Base-by-base conservation (phyloP, 2,329 filamentous ascomycete species). In the Exophiala viscosa region DNA sequence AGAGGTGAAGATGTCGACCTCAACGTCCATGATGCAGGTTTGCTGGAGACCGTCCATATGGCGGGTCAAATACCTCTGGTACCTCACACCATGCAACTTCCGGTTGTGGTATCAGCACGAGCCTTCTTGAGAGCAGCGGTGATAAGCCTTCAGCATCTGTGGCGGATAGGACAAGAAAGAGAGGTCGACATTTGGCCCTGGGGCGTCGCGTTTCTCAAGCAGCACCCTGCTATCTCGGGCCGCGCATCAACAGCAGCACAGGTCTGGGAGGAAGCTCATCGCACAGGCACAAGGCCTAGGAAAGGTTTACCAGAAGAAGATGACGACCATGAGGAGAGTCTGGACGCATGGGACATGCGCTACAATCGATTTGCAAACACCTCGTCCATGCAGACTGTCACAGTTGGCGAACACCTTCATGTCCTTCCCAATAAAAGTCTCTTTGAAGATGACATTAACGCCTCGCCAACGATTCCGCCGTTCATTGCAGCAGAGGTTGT, bases 1-100 rank as follows among this genome's bases (percentile, higher is more conserved):
- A 36, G 10, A 4, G 9, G 17, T 14, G 5, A 18, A 11, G 40
- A 67, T 7, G 60, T 63, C 2, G 47, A 67, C 23, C 57, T 64
- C 44, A 15, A 65, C 66, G 9, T 53, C 7, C 52, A 59, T 35
- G 53, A 56, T 18, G 50, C 50, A 36, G 50, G 33, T 48, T 58
- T 32, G 46, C 32, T 50, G 13, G 65, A 66, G 6, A 48, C 80
- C 8, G 75, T 92, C 13, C 84, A 84, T 49, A 78, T 96, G 33
- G 91, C 93, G 0, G 93, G 93, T 0, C 93, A 97, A 70, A 96
- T 99, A 45, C 90, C 92, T 1, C 79, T 99, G 3, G 72, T 92
- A 4, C 91, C 93, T 0, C 80, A 84, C 3, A 85, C 81, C 3
- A 97, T 97, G 92, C 66, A 74, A 5, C 63, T 77, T 2, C 57